Conservation (phyloP, 257 asterid genomes). For the Oldenlandia corymbosa region DNA sequence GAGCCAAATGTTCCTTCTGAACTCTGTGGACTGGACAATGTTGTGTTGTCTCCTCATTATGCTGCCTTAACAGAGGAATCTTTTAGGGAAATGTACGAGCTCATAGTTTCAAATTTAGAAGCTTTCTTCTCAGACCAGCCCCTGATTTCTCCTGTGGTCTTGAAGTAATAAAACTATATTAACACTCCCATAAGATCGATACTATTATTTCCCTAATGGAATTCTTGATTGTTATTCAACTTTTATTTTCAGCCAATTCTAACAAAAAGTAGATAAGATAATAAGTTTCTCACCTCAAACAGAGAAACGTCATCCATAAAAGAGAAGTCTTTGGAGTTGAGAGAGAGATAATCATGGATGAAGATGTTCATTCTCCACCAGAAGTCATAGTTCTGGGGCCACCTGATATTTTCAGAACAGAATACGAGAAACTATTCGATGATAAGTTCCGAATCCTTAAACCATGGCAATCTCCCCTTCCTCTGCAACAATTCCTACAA, state of each 20-base stretch:
- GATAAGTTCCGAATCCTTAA: slow-evolving; percentile 32
- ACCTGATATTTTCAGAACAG: slow-evolving; percentile 29
- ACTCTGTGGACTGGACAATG: slow-evolving; percentile 50
- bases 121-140: slow-evolving; percentile 57
- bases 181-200: too few species aligned
- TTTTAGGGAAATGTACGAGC: slow-evolving; percentile 19
- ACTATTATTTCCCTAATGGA: too few species aligned
- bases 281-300: too few species aligned
- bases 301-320: too few species aligned
- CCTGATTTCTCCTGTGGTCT: too few species aligned
- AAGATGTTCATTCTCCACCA: not conserved
- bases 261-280: too few species aligned
- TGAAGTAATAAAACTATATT: too few species aligned
- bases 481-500: slow-evolving; percentile 41
- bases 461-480: slow-evolving; percentile 51
- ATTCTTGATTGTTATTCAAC: too few species aligned
- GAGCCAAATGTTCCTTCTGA: slow-evolving; percentile 59
- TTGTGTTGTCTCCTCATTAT: slow-evolving; percentile 58
- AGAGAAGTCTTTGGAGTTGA: too few species aligned
- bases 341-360: too few species aligned
- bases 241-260: too few species aligned
- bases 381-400: slow-evolving; percentile 48
- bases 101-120: slow-evolving; percentile 36
- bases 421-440: slow-evolving; percentile 23
- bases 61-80: slow-evolving; percentile 42